Evolutionary conservation across 2,329 filamentous ascomycete species (phyloP), one percentile per base, ranked within the genome.

Genomic region (Botrytis pseudocinerea): DNA sequence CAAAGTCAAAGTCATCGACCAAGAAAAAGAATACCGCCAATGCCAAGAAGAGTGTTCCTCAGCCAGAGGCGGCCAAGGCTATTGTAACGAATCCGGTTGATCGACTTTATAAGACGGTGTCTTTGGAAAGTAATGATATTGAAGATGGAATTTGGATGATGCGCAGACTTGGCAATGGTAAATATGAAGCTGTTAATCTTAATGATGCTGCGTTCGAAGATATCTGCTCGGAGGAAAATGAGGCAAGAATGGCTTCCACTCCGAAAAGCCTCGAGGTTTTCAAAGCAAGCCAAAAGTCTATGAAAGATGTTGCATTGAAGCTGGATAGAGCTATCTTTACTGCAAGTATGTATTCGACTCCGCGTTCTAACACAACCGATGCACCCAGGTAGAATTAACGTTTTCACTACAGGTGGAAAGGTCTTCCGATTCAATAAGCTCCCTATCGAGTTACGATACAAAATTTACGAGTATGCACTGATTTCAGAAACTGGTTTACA

Each of bases 401-500:
- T 16, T 48, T 51, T 25, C 2, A 25, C n/a, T 25, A 9, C 62
- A 71, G 71, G 35, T 65, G 72, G 73, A 62, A 48, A 74, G 44
- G 74, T 76, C 61, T 78, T 77, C 46, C 73, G 76, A 12, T 74
- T 77, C 57, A 48, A 62, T 7, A 74, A 75, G 40, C 71, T 77
- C 25, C 76, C 74, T 16, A 60, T 73, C n/a, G 74, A 76, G 65
- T 48, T 78, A 9, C 76, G 76, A 22, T 72, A 70, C 20, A 69
- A 60, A 5, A 74, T 77, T 57, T 77, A 77, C 48, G 73, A 75
- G n/a, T 75, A 72, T 28, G 69, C 72, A 18, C 22, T 77, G 22
- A 68, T 74, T 63, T 40, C 59, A 48, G 8, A 61, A 22, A 18
- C 20, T 10, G 38, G 59, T 10, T 35, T 62, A n/a, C 22, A 9